phyloP scores from a whole-genome alignment of 805 yeast species.

The Kazachstania psychrophila region DNA sequence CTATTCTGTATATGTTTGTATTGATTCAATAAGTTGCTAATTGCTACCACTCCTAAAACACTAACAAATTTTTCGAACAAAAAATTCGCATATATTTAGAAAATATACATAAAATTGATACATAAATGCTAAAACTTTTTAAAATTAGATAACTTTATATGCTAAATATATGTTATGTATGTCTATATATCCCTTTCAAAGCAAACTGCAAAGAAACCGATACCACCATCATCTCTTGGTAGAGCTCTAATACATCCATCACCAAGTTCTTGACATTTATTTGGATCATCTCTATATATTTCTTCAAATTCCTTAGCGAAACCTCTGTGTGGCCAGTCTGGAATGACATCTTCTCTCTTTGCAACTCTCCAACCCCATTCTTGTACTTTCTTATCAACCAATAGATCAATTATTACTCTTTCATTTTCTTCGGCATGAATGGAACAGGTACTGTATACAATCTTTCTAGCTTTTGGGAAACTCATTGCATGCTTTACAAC shows the following conservation, averaged over 20 bases:
- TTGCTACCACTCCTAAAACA: too few relatives aligned
- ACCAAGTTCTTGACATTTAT: slow-evolving; percentile 48
- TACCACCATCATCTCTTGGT: slow-evolving; percentile 93
- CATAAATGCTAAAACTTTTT: too few relatives aligned
- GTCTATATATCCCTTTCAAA: too few relatives aligned
- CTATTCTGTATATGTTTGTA: too few relatives aligned
- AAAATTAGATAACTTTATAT: too few relatives aligned
- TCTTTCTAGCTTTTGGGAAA: slow-evolving; percentile 66
- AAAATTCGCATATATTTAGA: too few relatives aligned
- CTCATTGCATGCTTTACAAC: slow-evolving; percentile 82
- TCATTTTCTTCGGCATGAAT: slow-evolving; percentile 92
- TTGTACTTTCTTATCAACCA: slow-evolving; percentile 56
- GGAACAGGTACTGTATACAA: slow-evolving; percentile 94
- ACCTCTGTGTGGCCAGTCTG: slow-evolving; percentile 85
- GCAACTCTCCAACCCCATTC: slow-evolving; percentile 68
- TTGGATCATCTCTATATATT: slow-evolving; percentile 36
- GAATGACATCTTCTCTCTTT: slow-evolving; percentile 53
- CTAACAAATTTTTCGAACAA: too few relatives aligned
- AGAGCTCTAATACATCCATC: slow-evolving; percentile 80
- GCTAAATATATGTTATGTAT: too few relatives aligned
- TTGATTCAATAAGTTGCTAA: too few relatives aligned
- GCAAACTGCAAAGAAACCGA: slow-evolving; percentile 94
- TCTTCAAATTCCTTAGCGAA: slow-evolving; percentile 54
- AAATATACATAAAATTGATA: too few relatives aligned
- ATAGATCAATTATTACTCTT: slow-evolving; percentile 71